Evolutionary conservation across 2,329 filamentous ascomycete genomes (phyloP), one percentile per base, ranked within the genome.

Genomic region (Massarina eburnea): DNA sequence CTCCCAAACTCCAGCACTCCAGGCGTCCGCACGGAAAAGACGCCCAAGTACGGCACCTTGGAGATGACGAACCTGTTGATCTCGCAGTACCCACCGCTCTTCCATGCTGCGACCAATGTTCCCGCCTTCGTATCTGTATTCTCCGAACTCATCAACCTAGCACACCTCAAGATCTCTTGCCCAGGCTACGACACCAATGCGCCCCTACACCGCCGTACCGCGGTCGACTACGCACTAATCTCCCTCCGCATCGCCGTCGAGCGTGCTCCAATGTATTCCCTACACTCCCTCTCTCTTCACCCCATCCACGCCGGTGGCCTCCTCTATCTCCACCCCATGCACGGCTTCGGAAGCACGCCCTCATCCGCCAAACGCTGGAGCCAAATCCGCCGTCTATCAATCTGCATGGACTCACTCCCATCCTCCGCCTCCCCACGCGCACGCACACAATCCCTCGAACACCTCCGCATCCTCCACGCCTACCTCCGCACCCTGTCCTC

Each of bases 41-140:
- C 84, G 43, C 87, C 86, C 41, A 92, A 89, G 71, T 95, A 95
- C 67, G 88, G 86, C 56, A 88, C 85, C 66, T 79, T 81, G 58
- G 87, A 89, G 60, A 82, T 94, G 61, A 90, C 85, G 50, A 86
- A 92, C 63, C 80, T 95, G 47, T 78, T 95, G 49, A 88, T 89
- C 12, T 84, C 89, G 64, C 90, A 95, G 71, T 95, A 95, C 62
- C 89, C 89, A 41, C 89, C 91, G 5, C 74, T 95, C 2, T 95
- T 95, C 72, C 91, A 96, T 64, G 88, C 90, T 6, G 88, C 91
- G 7, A 92, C 89, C 49, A 94, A 96, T 64, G 86, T 95, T 6
- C 82, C 88, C 4, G 88, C 88, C 30, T 95, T 96, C 73, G 84
- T 92, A 58, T 79, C 83, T 52, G 88, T 88, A 39, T 77, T 95